Base-by-base conservation (phyloP, 2,329 filamentous ascomycete species). In the Talaromyces albobiverticillius region DNA sequence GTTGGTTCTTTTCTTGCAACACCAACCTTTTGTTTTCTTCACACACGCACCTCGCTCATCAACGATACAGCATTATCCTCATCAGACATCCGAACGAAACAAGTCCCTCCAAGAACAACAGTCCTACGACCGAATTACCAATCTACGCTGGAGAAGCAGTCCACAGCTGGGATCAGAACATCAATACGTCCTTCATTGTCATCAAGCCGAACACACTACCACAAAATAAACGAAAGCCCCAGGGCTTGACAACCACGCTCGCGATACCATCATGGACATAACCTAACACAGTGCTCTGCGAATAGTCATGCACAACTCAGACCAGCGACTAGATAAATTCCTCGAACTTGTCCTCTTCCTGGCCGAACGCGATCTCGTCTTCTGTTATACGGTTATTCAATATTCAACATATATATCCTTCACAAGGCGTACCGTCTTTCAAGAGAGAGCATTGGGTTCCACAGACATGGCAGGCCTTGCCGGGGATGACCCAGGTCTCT, bases 401-500 rank as follows among this genome's bases (percentile, higher is more conserved):
- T 38, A 40, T 10, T 20, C 18, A 20, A 42, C 26, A 7, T 9
- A 40, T 20, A 10, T 20, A n/a, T 13, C 29, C 16, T 20, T 29
- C 11, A 13, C 22, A 22, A 13, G 25, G 31, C 43, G 32, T 47
- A 55, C 53, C 42, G 29, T 42, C 25, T 34, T 25, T 23, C 36
- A 46, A 20, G 10, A 45, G 22, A 41, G 18, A 9, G 22, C 53
- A 55, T 22, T 46, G n/a, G 14, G 54, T 53, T 6, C 54, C 54
- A 38, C 54, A 56, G 26, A 56, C 26, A 26, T 56, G 54, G 18
- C 54, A 56, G 16, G 45, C 32, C 32, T 56, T 52, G 7, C 54
- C 54, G 22, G 49, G 54, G 38, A 56, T 56, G 11, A 56, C 54
- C 54, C 54, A 56, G 40, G 54, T 56, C n/a, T 56, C 54, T 11